Evolutionary conservation across 495 filamentous ascomycete genomes (phyloP), one percentile per base, ranked within the genome.

Genomic region (Annulohypoxylon nitens): DNA sequence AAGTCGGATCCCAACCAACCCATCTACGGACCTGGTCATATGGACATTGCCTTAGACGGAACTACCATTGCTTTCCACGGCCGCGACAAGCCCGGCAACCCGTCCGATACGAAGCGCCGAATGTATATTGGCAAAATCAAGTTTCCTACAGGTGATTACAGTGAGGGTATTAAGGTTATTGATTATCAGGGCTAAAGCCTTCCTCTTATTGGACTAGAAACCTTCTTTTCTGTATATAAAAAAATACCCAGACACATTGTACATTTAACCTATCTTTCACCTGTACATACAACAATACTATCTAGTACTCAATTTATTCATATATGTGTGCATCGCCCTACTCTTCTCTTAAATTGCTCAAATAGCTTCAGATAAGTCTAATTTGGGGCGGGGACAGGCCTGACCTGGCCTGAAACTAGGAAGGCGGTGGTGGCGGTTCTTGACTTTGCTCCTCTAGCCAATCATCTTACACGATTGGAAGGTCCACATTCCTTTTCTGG

Each of bases 91-190:
- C 39, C 39, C 2, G 39, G 39, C n/a, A 43, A 43, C 12, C 39
- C 39, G 1, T 14, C 12, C 11, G 39, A 43, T n/a, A 43, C 39
- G 39, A 43, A 43, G 39, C 39, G 39, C 39, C 39, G 39, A 43
- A 43, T 43, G 39, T 43, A 43, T 43, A n/a, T 43, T 14, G 39
- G 39, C 14, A 43, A n/a, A 43, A 43, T 43, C 39, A 43, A 43
- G 14, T 43, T 43, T 11, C 39, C 39, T 14, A 14, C 12, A 43
- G 39, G 39, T 2, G 39, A 43, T n/a, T 43, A 43, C 14, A 43
- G 39, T 14, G 39, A 43, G 12, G 39, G 39, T n/a, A 43, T 43
- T 4, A 43, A 43, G 12, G 39, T 43, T n/a, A 43, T 43, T n/a
- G 14, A 43, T 4, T 43, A 43, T 5, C 39, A 43, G 14, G 39